These are phyloP conservation scores for Colletotrichum neosansevieriae DNA, from an alignment of 2,329 filamentous ascomycete genomes.

Conservation along the genomic window DNA sequence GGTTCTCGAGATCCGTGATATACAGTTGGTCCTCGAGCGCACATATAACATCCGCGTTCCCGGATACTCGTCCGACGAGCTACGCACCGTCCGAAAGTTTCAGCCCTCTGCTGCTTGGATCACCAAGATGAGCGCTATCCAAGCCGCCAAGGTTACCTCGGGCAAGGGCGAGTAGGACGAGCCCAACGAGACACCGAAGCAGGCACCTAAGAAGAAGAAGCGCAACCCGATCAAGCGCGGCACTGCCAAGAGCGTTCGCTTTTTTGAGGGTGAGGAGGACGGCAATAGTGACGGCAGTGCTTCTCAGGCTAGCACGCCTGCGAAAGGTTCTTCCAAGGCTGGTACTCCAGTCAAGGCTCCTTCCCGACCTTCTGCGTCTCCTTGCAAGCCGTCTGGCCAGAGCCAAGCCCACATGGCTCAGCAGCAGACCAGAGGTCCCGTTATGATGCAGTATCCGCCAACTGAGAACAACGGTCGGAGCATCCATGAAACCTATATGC, in stretches of 20 bases:
- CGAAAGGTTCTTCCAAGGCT: neutral
- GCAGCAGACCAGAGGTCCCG: neutral
- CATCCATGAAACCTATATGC: too few species aligned
- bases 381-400: neutral
- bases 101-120: slow-evolving; percentile 91
- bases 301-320: slow-evolving; percentile 1
- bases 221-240: neutral
- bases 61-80: slow-evolving; percentile 93
- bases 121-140: slow-evolving; percentile 95
- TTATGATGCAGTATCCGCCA: slow-evolving; percentile 7
- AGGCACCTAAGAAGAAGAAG: slow-evolving; percentile 9
- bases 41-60: slow-evolving; percentile 94
- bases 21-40: slow-evolving; percentile 85
- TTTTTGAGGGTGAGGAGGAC: slow-evolving; percentile 11
- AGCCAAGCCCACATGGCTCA: neutral
- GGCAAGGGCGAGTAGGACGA: slow-evolving; percentile 65
- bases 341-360: neutral
- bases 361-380: slow-evolving; percentile 15
- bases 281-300: neutral
- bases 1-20: slow-evolving; percentile 88
- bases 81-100: slow-evolving; percentile 93
- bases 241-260: slow-evolving; percentile 20
- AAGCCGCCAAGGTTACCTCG: slow-evolving; percentile 87
- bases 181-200: slow-evolving; percentile 17
- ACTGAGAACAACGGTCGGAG: neutral